Percentiles rank a stretch among this genome's conserved stretches.
phyloP scores from a whole-genome alignment of 2,329 filamentous ascomycete species.

The Stenocarpella maydis region DNA sequence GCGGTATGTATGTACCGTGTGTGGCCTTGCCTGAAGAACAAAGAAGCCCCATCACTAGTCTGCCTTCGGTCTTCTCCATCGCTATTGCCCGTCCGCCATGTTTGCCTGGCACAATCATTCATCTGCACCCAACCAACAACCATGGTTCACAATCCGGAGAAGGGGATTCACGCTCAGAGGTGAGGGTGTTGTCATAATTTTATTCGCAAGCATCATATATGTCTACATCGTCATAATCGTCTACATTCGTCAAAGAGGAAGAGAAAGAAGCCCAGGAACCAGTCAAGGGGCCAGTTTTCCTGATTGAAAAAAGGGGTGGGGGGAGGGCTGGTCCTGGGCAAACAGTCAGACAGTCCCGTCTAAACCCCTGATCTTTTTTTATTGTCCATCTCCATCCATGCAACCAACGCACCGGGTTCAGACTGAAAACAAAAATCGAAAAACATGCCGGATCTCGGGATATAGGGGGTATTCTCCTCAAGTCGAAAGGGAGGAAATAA shows the following conservation, averaged over 20 bases:
- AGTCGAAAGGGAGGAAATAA: not conserved
- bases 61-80: not conserved
- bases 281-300: not conserved
- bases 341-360: not conserved
- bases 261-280: not conserved
- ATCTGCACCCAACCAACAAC: not conserved
- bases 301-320: not conserved
- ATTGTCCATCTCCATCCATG: not conserved
- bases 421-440: no score
- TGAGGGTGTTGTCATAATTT: not conserved
- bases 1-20: no score
- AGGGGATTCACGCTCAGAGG: not conserved
- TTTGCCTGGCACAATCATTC: not conserved
- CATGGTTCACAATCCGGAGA: not conserved
- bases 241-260: conserved; percentile 15
- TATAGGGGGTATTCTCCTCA: not conserved
- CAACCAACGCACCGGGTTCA: not conserved
- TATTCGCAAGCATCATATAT: conserved; percentile 16
- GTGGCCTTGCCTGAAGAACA: not conserved
- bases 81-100: no score
- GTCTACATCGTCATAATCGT: conserved; percentile 26
- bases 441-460: not conserved
- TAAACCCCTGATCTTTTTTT: not conserved
- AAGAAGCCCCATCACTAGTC: not conserved
- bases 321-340: not conserved